Percentiles rank a stretch among this genome's conserved stretches.
phyloP scores from a whole-genome alignment of 2,329 filamentous ascomycete genomes.

The Fusarium camptoceras region DNA sequence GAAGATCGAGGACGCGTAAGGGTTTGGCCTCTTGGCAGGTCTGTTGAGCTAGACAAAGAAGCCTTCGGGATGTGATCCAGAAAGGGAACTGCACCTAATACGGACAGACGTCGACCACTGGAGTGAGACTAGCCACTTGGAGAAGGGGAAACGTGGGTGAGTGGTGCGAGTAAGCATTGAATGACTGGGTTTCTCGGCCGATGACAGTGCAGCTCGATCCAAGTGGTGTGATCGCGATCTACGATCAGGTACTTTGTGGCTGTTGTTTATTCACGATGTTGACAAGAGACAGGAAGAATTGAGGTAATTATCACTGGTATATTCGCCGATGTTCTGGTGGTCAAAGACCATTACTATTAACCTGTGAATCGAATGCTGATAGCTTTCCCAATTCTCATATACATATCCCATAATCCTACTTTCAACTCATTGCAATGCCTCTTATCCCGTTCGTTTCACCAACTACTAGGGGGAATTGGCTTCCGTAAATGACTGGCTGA shows the following conservation, averaged over 20 bases:
- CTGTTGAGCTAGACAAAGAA: slow-evolving; percentile 4
- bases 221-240: slow-evolving; percentile 19
- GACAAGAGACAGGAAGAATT: neutral
- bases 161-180: neutral
- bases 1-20: slow-evolving; percentile 17
- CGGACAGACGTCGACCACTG: slow-evolving; percentile 27
- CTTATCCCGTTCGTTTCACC: neutral
- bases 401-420: slow-evolving; percentile 22
- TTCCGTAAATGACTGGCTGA: slow-evolving; percentile 8
- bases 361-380: slow-evolving; percentile 13
- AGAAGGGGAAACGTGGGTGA: neutral
- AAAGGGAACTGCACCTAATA: slow-evolving; percentile 18
- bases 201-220: neutral
- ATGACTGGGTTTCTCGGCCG: slow-evolving; percentile 3
- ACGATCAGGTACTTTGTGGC: slow-evolving; percentile 6
- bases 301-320: slow-evolving; percentile 31
- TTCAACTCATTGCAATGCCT: slow-evolving; percentile 25
- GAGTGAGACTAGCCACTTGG: neutral
- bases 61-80: slow-evolving; percentile 14
- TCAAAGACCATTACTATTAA: slow-evolving; percentile 40
- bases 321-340: slow-evolving; percentile 30
- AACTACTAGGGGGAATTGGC: neutral
- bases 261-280: neutral
- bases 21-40: neutral
- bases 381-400: slow-evolving; percentile 16